phyloP scores from a whole-genome alignment of 305 asterid species.

The Solanum hybrid region DNA sequence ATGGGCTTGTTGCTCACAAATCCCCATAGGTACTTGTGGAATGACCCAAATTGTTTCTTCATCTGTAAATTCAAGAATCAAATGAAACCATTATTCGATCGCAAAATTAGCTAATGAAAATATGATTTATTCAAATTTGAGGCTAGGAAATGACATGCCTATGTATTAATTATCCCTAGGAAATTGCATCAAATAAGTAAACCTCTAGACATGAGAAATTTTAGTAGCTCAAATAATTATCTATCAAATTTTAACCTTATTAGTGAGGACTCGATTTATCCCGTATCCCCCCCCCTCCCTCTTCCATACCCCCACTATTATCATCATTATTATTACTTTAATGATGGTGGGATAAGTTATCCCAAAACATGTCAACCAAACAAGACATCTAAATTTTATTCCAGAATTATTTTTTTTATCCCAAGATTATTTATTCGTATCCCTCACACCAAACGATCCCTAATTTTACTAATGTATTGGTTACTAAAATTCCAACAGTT shows the following conservation, averaged over 20 bases:
- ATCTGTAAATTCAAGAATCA: conserved; percentile 24
- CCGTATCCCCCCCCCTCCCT: neutral
- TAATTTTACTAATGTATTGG: neutral
- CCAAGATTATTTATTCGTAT: too few species aligned
- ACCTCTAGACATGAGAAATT: neutral
- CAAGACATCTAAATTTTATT: too few species aligned
- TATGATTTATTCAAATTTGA: neutral
- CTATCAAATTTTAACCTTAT: neutral
- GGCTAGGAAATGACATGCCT: neutral
- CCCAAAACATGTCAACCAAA: too few species aligned
- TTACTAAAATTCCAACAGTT: neutral
- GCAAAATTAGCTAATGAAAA: neutral
- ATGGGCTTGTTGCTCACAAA: conserved; percentile 57
- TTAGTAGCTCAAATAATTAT: neutral
- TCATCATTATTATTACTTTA: neutral
- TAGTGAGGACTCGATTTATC: neutral
- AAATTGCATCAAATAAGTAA: neutral
- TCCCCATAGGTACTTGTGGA: conserved; percentile 65
- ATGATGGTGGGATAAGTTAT: neutral
- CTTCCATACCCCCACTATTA: neutral
- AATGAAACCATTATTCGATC: neutral
- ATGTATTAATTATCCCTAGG: neutral
- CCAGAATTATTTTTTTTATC: too few species aligned
- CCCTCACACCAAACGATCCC: too few species aligned
- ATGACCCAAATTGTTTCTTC: conserved; percentile 43